phyloP scores from a whole-genome alignment of 148 eudicot species.

The Fagopyrum esculentum region DNA sequence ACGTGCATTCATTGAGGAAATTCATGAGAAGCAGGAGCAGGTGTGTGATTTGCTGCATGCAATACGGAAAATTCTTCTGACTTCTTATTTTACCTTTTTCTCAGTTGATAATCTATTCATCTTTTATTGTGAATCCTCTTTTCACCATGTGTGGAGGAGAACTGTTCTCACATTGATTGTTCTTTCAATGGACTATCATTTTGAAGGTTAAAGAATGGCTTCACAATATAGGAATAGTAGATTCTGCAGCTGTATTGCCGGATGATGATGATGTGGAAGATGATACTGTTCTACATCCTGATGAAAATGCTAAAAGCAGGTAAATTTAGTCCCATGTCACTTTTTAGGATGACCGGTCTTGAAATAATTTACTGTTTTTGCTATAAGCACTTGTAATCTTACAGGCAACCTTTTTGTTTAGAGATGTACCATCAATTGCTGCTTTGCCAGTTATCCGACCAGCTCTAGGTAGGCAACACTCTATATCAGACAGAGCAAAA shows the following conservation, averaged over 20 bases:
- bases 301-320: conserved; percentile 80
- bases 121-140: not conserved
- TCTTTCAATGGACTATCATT: not conserved
- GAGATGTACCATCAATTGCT: conserved; percentile 98
- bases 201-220: conserved; percentile 97
- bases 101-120: not conserved
- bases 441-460: conserved; percentile 96
- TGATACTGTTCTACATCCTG: conserved; percentile 51
- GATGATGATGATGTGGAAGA: conserved; percentile 87
- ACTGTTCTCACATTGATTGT: not conserved
- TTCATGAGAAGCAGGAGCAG: conserved; percentile 97
- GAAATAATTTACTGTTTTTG: conserved; percentile 20
- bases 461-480: conserved; percentile 82
- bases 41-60: conserved; percentile 30
- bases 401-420: conserved; percentile 53
- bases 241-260: conserved; percentile 64
- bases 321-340: conserved; percentile 21
- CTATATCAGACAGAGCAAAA: conserved; percentile 88
- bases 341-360: conserved; percentile 20
- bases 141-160: not conserved
- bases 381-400: conserved; percentile 37
- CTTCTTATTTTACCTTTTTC: not conserved
- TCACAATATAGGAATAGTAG: conserved; percentile 95
- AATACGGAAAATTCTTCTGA: not conserved
- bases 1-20: conserved; percentile 86